A percentile compares a stretch with the other conserved stretches of the same genome.
Evolutionary conservation across 345 rosid genomes (phyloP).

Genomic region (Eucalyptus urophylla): DNA sequence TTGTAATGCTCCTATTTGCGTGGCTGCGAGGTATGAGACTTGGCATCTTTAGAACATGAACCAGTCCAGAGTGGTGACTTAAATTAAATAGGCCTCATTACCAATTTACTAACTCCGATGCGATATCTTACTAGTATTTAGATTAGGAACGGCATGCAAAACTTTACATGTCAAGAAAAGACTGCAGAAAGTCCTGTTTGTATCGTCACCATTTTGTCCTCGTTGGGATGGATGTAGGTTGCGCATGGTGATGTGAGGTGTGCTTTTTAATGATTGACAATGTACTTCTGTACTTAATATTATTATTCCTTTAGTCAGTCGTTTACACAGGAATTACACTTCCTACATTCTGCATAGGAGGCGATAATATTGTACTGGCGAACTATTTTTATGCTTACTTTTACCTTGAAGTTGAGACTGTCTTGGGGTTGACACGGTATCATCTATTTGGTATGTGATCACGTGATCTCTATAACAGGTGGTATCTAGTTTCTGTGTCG

Average conservation of each 20-base stretch:
- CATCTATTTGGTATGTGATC: not conserved
- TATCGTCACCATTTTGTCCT: not conserved
- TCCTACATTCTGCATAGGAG: not conserved
- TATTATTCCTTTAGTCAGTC: not conserved
- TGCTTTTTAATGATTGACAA: not conserved
- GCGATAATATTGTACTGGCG: not conserved
- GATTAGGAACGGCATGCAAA: not conserved
- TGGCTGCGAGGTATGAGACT: not conserved
- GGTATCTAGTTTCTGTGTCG: not conserved
- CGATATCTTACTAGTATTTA: not conserved
- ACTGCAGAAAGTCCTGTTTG: not conserved
- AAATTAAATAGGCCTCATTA: not conserved
- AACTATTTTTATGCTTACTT: not conserved
- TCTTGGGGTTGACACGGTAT: not conserved
- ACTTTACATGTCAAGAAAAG: not conserved
- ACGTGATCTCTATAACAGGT: not conserved
- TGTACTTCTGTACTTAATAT: not conserved
- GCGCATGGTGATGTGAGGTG: not conserved
- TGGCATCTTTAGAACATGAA: not conserved
- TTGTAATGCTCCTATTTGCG: not conserved
- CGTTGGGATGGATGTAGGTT: not conserved
- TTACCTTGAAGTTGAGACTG: not conserved
- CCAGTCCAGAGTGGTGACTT: not conserved
- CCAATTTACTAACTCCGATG: not conserved
- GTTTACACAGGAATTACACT: not conserved